Base-by-base conservation (phyloP, 176 grass and related monocot genomes). In the Coix lacrymajobi region DNA sequence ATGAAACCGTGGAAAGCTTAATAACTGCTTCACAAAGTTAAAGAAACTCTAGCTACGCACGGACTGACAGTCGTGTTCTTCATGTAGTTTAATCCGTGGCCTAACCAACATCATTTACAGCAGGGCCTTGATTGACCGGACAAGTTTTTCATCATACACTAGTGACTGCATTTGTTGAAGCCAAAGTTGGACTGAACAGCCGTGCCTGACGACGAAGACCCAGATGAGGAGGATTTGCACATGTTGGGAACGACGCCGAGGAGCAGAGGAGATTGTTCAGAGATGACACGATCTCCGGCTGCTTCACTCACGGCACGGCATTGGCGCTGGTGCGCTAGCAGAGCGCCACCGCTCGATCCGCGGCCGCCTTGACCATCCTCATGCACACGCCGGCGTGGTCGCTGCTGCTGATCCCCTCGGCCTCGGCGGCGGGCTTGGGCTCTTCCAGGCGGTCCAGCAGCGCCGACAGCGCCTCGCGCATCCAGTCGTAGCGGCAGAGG, bases 401-500 rank as follows among this genome's bases (percentile, higher is more conserved):
- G 36, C 70, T 75, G 54, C 22, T 41, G 36, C 70, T 75, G 54
- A 28, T 41, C 73, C 45, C 13, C 74, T 81, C 68, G 34, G 57
- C 74, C 17, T 62, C 73, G 6, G 67, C 48, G 5, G 71, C 60
- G 3, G 73, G 52, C 15, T 52, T 40, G 67, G 14, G 38, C 14
- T 12, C 26, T 40, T 69, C 14, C 28, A 88, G 60, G 17, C 76
- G 82, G 15, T 77, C 75, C n/a, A 88, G 67, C 75, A 95, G 79
- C 33, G 79, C 85, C 12, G 91, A 65, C 12, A 98, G 93, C 22
- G 96, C 96, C 90, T 95, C 89, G 31, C 91, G 85, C 96, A 98
- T 98, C 96, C 96, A 98, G 38, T 93, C 89, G 67, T 98, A 98
- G 68, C 96, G 91, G 62, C 87, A 98, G 29, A 93, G 81, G 37